Base-by-base conservation (phyloP, 2,329 filamentous ascomycete species). In the Beauveria asiatica region DNA sequence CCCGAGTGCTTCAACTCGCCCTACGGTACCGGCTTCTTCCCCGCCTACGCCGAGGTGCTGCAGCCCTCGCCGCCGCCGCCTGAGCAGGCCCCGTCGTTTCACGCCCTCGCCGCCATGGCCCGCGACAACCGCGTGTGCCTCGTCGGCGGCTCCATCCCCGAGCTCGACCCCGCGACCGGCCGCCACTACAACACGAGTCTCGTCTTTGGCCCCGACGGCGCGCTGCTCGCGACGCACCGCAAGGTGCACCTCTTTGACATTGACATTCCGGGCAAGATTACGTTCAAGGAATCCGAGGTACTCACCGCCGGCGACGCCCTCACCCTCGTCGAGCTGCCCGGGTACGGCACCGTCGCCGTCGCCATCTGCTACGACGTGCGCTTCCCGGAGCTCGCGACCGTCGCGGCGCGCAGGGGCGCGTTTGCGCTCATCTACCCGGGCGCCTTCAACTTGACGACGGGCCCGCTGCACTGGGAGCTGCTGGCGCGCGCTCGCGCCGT, bases 1-100 rank as follows among this genome's bases (percentile, higher is more conserved):
- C 94, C 94, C 41, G 94, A 99, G 78, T 99, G 94, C 81, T 99
- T 99, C 85, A 99, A 99, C 79, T 95, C 90, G 46, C 94, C 94
- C 9, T 99, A 99, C 75, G 94, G 94, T 66, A 92, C 86, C 65
- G 74, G 91, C 70, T 92, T 87, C 80, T 99, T 99, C 76, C 88
- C 92, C 58, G 83, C 86, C 63, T 97, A 97, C 74, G 92, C 94
- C 66, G 94, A 99, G 75, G 87, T 85, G 1, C 85, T 97, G n/a
- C 75, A 78, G 53, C 90, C 91, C 1, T 87, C 85, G 3, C 90
- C 91, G 30, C 90, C 92, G 0, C 78, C 85, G 3, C 72, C 78
- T 62, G 81, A 84, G 50, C 83, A 88, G 68, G 88, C 89, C 5
- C 92, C 92, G 0, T 92, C 89, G 59, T 97, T 87, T 81, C 88